A percentile compares a stretch with the other conserved stretches of the same genome.
These are phyloP conservation scores for Arthrobotrys iridis DNA, from an alignment of 2,329 filamentous ascomycete species.

Conservation along the genomic window DNA sequence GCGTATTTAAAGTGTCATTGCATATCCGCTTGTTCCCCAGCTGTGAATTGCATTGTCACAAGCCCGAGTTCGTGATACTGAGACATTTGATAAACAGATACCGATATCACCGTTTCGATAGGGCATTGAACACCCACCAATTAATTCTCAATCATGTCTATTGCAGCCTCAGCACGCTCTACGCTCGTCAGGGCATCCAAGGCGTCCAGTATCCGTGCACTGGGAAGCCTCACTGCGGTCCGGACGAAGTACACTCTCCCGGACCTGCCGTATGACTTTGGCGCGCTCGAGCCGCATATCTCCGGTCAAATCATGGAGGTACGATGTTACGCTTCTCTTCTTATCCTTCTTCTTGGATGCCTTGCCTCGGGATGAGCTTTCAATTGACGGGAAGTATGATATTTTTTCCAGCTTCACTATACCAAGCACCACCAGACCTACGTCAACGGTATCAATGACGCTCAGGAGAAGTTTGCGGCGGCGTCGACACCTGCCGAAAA, in stretches of 20 bases:
- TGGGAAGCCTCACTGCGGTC: constrained; percentile 79
- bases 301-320: constrained; percentile 91
- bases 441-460: constrained; percentile 86
- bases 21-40: neutral
- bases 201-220: constrained; percentile 60
- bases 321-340: neutral
- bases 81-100: constrained; percentile 4
- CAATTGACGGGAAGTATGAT: no score
- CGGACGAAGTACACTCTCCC: constrained; percentile 92
- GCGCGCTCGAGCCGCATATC: constrained; percentile 80
- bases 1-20: neutral
- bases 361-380: no score
- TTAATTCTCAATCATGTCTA: constrained; percentile 33
- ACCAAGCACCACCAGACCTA: constrained; percentile 94
- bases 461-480: constrained; percentile 75
- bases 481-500: constrained; percentile 68
- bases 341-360: neutral
- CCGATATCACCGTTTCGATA: neutral
- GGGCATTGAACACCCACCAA: neutral
- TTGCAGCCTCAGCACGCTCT: constrained; percentile 47
- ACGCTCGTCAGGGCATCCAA: constrained; percentile 42
- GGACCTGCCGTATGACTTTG: constrained; percentile 91
- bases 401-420: constrained; percentile 73
- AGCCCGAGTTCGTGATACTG: neutral
- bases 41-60: neutral